Conservation (phyloP, 169 alveolate species). For the Eimeria acervulina region DNA sequence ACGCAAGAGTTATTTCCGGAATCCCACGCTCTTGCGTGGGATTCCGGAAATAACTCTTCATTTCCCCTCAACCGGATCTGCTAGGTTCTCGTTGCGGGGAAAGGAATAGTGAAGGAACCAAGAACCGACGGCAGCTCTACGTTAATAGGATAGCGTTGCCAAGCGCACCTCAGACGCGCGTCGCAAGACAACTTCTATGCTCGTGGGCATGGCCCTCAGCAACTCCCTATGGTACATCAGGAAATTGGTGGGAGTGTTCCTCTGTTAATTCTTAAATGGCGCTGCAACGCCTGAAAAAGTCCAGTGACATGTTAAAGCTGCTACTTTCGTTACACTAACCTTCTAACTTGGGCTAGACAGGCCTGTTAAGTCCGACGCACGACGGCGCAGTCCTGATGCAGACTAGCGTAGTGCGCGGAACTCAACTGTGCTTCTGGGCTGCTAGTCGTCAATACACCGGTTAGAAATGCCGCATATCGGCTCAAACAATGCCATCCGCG, state of each 20-base stretch:
- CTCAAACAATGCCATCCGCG: not conserved
- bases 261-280: not conserved
- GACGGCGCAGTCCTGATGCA: not conserved
- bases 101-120: too few relatives aligned
- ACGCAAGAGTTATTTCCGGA: not conserved
- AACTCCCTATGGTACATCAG: not conserved
- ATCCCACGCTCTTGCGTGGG: too few relatives aligned
- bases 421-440: not conserved
- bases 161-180: not conserved
- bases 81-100: too few relatives aligned
- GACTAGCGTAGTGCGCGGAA: not conserved
- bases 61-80: too few relatives aligned
- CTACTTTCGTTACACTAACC: not conserved
- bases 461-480: not conserved
- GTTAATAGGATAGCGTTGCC: too few relatives aligned
- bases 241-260: not conserved
- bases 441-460: not conserved
- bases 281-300: not conserved
- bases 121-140: too few relatives aligned
- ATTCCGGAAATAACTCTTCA: too few relatives aligned
- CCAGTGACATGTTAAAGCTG: not conserved
- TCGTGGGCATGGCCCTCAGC: not conserved
- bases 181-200: not conserved
- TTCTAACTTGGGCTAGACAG: not conserved
- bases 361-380: not conserved